Evolutionary conservation across 768 basidiomycete genomes (phyloP), one percentile per base, ranked within the genome.

Genomic region (Termitomyces sp.): DNA sequence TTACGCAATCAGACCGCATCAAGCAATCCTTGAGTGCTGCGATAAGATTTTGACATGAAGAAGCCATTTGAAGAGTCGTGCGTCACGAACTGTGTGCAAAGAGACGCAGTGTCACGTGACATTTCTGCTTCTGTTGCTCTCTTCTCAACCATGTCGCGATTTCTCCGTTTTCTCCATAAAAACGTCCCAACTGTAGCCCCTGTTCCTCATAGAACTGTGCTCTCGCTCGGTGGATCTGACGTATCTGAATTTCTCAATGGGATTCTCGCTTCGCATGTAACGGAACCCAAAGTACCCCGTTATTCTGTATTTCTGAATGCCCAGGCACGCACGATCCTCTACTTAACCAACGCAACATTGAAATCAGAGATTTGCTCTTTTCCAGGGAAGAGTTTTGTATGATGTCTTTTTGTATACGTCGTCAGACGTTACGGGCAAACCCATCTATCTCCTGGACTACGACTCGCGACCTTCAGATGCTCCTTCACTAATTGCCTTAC

Each of bases 361-460:
- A 63, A 53, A 49, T 30, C n/a, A 54, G 30, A 39, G 51, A 64
- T 60, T 61, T 48, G 54, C 49, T 41, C 54, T 58, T 16, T 67
- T 54, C 22, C 66, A 95, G 94, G 96, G 96, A 42, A 82, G 95
- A 68, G 85, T 98, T 33, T 76, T 97, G 48, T 88, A 94, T 68
- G 95, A 98, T 70, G 74, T 89, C 53, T 95, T 98, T 72, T 78
- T 97, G 61, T 91, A 93, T 70, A 85, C 88, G 15, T 75, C 78
- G 31, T 72, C 76, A 11, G 73, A 74, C 46, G 66, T 70, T 41
- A 72, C 72, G 20, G 76, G 83, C 13, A 71, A 77, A 22, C 73
- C 70, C 16, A 82, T 81, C 18, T 92, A 87, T 68, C 72, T 93
- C 48, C 70, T 92, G 59, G 91, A 93, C 68, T 85, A 87, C 66